Base-by-base conservation (phyloP, 345 rosid species). In the Camelina sativa region DNA sequence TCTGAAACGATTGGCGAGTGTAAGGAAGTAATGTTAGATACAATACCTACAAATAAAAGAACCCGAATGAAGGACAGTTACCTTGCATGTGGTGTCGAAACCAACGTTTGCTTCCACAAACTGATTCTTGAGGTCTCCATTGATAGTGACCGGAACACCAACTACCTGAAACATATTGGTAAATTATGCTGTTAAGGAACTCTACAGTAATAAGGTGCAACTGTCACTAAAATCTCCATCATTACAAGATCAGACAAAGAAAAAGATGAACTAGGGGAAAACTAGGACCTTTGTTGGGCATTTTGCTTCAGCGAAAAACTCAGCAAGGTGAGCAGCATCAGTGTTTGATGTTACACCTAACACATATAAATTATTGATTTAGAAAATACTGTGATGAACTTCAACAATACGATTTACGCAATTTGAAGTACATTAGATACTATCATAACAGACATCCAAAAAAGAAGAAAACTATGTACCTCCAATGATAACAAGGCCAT, bases 311-410 rank as follows among this genome's bases (percentile, higher is more conserved):
- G 96, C 92, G 83, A 95, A 95, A 69, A 87, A 91, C 77, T 95
- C 99, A 47, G 99, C 97, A 60, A 95, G 99, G 79, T 95, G 95
- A 62, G 97, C 99, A 20, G 99, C 99, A 82, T 95, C 99, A 7
- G 99, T 87, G 81, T 95, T 95, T 55, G 97, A 95, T 30, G 93
- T 90, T 62, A 92, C 93, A 79, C 99, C 99, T 95, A 56, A 11
- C 64, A 9, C 11, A 69, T 12, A 72, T 17, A 58, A 65, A 61
- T 1, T 15, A 20, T 25, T 30, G 19, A 48, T 53, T 76, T 32
- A 77, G 59, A 23, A 57, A 46, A 12, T 34, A 56, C 12, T 46
- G 81, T 0, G 8, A 67, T 10, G 2, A 15, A 57, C 60, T 58
- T 67, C 13, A 13, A 19, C 19, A 56, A 17, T 51, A 13, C 48